Evolutionary conservation across 1,284 basidiomycete species (phyloP).

Genomic region (Hypsizygus ulmarius): DNA sequence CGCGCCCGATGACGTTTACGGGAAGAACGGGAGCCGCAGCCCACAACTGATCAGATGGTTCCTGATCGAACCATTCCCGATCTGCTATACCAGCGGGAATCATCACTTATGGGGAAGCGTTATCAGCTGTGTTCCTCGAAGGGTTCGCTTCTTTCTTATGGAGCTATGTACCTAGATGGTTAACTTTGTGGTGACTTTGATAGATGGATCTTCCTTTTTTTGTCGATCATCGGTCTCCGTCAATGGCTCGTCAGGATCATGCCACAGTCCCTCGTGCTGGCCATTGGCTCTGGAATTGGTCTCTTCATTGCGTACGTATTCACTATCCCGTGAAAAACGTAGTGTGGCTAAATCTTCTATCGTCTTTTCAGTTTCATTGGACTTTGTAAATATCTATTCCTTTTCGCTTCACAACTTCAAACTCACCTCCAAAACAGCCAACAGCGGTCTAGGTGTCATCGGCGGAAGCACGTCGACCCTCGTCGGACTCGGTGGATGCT

Average conservation of each 20-base stretch:
- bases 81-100: conserved; percentile 46
- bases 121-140: conserved; percentile 88
- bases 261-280: conserved; percentile 83
- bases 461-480: conserved; percentile 73
- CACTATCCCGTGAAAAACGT: neutral
- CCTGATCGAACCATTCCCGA: conserved; percentile 5
- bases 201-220: conserved; percentile 78
- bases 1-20: too few species aligned
- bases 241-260: conserved; percentile 90
- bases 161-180: conserved; percentile 2
- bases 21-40: too few species aligned
- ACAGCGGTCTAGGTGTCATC: conserved; percentile 72
- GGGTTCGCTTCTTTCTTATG: conserved; percentile 44
- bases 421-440: conserved; percentile 35
- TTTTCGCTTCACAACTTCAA: neutral
- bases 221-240: conserved; percentile 82
- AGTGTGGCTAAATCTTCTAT: neutral
- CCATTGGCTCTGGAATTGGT: conserved; percentile 86
- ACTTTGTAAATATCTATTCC: conserved; percentile 41
- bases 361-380: conserved; percentile 56
- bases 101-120: conserved; percentile 77
- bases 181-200: conserved; percentile 21
- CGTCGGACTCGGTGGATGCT: conserved; percentile 82
- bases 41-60: neutral
- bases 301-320: conserved; percentile 71